Base-by-base conservation (phyloP, 306 rosid genomes). In the Psophocarpus tetragonolobus region DNA sequence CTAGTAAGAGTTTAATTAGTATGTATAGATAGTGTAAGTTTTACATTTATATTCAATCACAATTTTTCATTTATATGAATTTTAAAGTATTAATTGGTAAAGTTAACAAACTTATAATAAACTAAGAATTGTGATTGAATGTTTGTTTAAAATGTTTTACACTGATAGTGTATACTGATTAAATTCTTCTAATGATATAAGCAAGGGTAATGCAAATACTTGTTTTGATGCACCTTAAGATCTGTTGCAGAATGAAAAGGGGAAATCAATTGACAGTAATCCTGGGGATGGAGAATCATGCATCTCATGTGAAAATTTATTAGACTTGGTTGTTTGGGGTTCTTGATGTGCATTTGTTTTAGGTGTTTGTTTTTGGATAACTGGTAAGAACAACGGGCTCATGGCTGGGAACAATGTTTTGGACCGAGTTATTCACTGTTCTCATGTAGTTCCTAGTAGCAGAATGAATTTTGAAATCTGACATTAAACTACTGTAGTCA, bases 221-320 rank as follows among this genome's bases (percentile, higher is more conserved):
- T 64, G 56, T 80, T 42, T 57, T 39, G 18, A 38, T 71, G 68
- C 24, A 39, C 76, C 57, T 63, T 62, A 58, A 44, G 63, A 29
- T 62, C 58, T 64, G 58, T 76, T 50, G 33, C 60, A 36, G 67
- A 54, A 48, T 66, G 10, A 35, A n/a, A 39, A 41, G 45, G 23
- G 23, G 17, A 74, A 29, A 30, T 62, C 10, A 8, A 23, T 70
- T 15, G 20, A 36, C n/a, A 61, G 77, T 27, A 65, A 29, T 30
- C 20, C 24, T 36, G 58, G 62, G 23, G 71, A 23, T n/a, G 6
- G 14, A 54, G 73, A 78, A 67, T 23, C 42, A 11, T 63, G 20
- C 44, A 8, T 63, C 33, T 44, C 30, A 13, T 30, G 50, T 20
- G 33, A 42, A 64, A 48, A 54, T 66, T 66, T 63, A 39, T 39